Conservation (phyloP, 2,329 filamentous ascomycete genomes). For the Ophiocordyceps australis region DNA sequence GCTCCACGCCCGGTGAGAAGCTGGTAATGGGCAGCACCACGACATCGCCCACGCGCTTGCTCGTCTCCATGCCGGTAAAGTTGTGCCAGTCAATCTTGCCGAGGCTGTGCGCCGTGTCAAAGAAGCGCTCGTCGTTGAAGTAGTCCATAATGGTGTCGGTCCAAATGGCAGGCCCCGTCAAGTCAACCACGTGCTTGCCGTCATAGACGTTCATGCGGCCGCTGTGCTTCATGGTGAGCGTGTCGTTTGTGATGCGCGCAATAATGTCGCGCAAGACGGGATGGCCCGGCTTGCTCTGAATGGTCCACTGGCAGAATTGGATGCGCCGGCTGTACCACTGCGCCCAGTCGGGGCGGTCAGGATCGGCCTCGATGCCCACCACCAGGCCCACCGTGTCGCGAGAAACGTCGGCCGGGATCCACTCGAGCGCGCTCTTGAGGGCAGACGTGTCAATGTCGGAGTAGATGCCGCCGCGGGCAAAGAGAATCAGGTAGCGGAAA, state of each 20-base stretch:
- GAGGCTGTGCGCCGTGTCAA: slow-evolving; percentile 54
- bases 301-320: slow-evolving; percentile 99
- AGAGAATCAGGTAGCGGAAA: slow-evolving; percentile 55
- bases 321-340: slow-evolving; percentile 93
- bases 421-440: slow-evolving; percentile 66
- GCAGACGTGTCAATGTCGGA: slow-evolving; percentile 84
- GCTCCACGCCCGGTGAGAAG: slow-evolving; percentile 85
- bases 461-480: slow-evolving; percentile 50
- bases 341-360: slow-evolving; percentile 79
- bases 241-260: slow-evolving; percentile 66
- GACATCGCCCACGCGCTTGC: slow-evolving; percentile 84
- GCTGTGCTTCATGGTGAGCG: slow-evolving; percentile 51
- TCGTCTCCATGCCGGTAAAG: slow-evolving; percentile 70
- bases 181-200: slow-evolving; percentile 71
- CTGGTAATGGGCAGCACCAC: slow-evolving; percentile 89
- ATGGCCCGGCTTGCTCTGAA: slow-evolving; percentile 87
- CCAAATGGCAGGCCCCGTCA: slow-evolving; percentile 88
- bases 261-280: slow-evolving; percentile 81
- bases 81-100: slow-evolving; percentile 69
- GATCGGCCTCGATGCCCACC: slow-evolving; percentile 90
- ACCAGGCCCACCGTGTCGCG: slow-evolving; percentile 67
- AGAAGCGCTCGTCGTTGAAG: slow-evolving; percentile 82
- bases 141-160: slow-evolving; percentile 85
- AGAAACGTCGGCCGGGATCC: slow-evolving; percentile 68
- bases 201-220: slow-evolving; percentile 41